phyloP scores from a whole-genome alignment of 2,329 filamentous ascomycete species.

The Botrytis sinoallii region DNA sequence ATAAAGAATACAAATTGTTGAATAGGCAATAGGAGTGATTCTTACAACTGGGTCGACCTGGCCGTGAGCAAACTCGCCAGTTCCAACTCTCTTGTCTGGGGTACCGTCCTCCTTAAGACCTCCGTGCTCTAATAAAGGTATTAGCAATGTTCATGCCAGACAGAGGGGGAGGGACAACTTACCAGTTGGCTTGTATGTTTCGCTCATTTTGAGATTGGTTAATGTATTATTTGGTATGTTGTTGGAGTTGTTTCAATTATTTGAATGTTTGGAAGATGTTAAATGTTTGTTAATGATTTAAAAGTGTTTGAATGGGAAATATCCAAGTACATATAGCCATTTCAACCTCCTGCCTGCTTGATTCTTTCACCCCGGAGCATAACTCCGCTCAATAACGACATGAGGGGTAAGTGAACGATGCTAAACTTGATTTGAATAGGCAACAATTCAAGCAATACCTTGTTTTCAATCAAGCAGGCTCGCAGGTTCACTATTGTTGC shows the following conservation, averaged over 20 bases:
- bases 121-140: slow-evolving; percentile 38
- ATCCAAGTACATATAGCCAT: not conserved
- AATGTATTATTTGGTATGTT: not conserved
- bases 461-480: not conserved
- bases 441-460: not conserved
- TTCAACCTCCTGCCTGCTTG: not conserved
- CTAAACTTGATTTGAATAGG: not conserved
- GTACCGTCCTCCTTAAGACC: slow-evolving; percentile 44
- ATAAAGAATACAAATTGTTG: not conserved
- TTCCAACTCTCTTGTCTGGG: slow-evolving; percentile 43
- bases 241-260: not conserved
- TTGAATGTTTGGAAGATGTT: not conserved
- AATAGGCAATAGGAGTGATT: slow-evolving; percentile 7
- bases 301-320: not conserved
- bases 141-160: not conserved
- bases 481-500: not conserved
- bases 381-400: not conserved
- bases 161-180: not conserved
- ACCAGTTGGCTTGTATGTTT: slow-evolving; percentile 26
- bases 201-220: slow-evolving; percentile 23
- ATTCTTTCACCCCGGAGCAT: not conserved
- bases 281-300: not conserved
- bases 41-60: slow-evolving; percentile 5
- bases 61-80: slow-evolving; percentile 31
- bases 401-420: not conserved